Conservation (phyloP, 192 early-diverging fungal species). For the Podila epigama region DNA sequence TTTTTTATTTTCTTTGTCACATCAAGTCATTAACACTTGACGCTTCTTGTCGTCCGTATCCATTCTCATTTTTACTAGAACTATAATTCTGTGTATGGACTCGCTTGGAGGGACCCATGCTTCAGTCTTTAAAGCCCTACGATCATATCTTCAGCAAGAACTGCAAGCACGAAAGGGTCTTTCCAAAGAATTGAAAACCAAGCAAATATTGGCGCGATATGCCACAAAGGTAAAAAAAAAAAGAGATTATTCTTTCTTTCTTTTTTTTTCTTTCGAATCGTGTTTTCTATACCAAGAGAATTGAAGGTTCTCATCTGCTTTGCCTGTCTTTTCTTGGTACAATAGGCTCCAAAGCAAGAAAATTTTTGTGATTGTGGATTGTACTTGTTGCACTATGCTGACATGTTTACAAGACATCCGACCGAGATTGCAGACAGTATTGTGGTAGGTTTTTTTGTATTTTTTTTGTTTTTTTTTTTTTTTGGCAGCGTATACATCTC, state of each 20-base stretch:
- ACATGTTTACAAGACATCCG: slow-evolving; percentile 66
- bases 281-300: not conserved
- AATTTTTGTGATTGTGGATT: slow-evolving; percentile 93
- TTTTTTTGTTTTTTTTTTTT: not conserved
- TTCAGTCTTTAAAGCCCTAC: slow-evolving; percentile 43
- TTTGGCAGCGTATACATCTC: not conserved
- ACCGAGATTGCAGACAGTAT: slow-evolving; percentile 44
- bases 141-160: slow-evolving; percentile 46
- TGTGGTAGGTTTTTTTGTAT: slow-evolving; percentile 47
- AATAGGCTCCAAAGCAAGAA: slow-evolving; percentile 70
- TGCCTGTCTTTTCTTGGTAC: not conserved
- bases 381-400: slow-evolving; percentile 82
- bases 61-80: slow-evolving; percentile 29
- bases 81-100: slow-evolving; percentile 70
- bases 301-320: not conserved
- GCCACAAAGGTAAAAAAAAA: slow-evolving; percentile 57
- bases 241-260: not conserved
- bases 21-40: not conserved
- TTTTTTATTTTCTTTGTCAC: not conserved
- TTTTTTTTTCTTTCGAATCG: not conserved
- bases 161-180: slow-evolving; percentile 53
- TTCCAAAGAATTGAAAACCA: slow-evolving; percentile 15
- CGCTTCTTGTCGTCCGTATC: not conserved
- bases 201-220: slow-evolving; percentile 52
- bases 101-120: slow-evolving; percentile 62